Evolutionary conservation across 202 grass and related monocot genomes (phyloP).

Genomic region (Zizania palustris): DNA sequence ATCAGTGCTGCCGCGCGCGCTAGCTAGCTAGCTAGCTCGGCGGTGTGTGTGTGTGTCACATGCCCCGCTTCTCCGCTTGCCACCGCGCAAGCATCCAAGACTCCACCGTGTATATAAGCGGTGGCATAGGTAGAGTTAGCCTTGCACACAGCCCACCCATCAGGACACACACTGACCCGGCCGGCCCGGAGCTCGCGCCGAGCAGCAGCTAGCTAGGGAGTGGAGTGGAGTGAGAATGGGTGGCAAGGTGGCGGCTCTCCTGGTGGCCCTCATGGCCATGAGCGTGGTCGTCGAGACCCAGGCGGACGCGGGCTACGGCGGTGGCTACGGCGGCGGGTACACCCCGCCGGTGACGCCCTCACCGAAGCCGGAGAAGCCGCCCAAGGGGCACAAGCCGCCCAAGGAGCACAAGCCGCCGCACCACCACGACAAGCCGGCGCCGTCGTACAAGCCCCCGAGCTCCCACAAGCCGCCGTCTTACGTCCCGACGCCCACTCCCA

Average conservation of each 20-base stretch:
- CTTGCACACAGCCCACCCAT: neutral
- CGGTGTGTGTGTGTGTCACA: neutral
- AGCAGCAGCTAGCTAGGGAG: neutral
- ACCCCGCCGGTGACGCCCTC: neutral
- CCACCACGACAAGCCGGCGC: constrained; percentile 9
- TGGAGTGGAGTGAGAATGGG: constrained; percentile 33
- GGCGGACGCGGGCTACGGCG: constrained; percentile 34
- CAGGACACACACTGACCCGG: neutral
- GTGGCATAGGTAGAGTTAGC: neutral
- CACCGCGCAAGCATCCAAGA: constrained; percentile 20
- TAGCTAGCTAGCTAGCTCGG: too few relatives aligned
- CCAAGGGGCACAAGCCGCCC: constrained; percentile 35
- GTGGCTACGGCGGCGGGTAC: constrained; percentile 29
- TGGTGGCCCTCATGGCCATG: constrained; percentile 61
- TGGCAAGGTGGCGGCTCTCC: constrained; percentile 45
- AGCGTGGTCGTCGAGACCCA: constrained; percentile 53
- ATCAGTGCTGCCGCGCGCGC: too few relatives aligned
- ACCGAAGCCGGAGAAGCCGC: constrained; percentile 45
- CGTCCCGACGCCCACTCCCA: neutral
- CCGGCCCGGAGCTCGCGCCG: neutral
- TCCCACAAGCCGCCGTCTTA: too few relatives aligned
- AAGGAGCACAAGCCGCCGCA: constrained; percentile 28
- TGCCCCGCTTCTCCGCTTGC: neutral
- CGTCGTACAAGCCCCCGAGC: too few relatives aligned
- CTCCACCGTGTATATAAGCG: constrained; percentile 42